A percentile compares a stretch with the other conserved stretches of the same genome.
Evolutionary conservation across 306 rosid genomes (phyloP).

Genomic region (Begonia peltatifolia): DNA sequence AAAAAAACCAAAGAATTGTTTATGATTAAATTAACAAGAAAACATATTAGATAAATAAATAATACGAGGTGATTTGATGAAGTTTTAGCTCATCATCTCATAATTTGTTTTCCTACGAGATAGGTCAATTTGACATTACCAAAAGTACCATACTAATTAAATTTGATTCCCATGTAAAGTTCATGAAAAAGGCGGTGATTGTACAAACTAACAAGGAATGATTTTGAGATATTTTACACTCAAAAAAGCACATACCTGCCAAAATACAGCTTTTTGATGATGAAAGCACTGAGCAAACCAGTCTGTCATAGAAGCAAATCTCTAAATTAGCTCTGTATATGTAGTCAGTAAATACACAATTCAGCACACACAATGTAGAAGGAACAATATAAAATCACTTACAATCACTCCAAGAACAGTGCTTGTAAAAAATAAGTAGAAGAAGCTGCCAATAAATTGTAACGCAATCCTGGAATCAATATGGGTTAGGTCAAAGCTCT

Average conservation of each 20-base stretch:
- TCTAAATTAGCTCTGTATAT: conserved; percentile 16
- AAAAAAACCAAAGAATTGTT: too few relatives aligned
- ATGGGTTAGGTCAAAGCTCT: conserved; percentile 68
- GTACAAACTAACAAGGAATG: too few relatives aligned
- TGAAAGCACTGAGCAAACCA: conserved; percentile 83
- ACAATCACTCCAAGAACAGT: conserved; percentile 80
- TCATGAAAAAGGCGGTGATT: too few relatives aligned
- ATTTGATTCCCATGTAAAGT: too few relatives aligned
- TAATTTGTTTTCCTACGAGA: too few relatives aligned
- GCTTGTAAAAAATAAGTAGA: conserved; percentile 64
- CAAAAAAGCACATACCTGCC: conserved; percentile 45
- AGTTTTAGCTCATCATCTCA: too few relatives aligned
- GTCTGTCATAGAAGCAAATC: conserved; percentile 35
- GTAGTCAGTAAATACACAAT: background rate
- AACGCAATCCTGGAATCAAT: conserved; percentile 42
- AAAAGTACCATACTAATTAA: too few relatives aligned
- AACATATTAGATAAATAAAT: too few relatives aligned
- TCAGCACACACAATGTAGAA: conserved; percentile 6
- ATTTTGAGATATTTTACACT: too few relatives aligned
- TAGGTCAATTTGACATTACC: too few relatives aligned
- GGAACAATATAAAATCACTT: conserved; percentile 15
- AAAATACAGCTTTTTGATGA: conserved; percentile 74
- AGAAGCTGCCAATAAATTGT: conserved; percentile 59
- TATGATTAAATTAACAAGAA: too few relatives aligned
- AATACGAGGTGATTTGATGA: too few relatives aligned